Evolutionary conservation across 805 yeast species (phyloP), one percentile per base, ranked within the genome.

Genomic region (Naumovozyma castellii): DNA sequence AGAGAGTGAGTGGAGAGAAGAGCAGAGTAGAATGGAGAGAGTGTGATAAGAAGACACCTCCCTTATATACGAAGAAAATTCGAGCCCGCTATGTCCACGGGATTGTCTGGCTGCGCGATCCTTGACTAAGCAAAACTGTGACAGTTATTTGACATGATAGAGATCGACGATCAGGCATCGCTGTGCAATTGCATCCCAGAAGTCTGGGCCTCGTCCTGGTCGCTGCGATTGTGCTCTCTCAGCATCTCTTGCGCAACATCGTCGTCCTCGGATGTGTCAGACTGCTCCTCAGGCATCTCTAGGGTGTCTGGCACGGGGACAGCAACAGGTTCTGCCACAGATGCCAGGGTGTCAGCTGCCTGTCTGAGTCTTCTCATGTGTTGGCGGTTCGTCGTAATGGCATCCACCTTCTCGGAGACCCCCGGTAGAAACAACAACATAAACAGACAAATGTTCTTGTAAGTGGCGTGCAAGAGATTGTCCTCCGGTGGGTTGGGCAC

Each of bases 391-490:
- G 38, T 34, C 17, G 43, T 19, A 19, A 44, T 45, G 19, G 34
- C 34, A 20, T 49, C 51, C n/a, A 47, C 45, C 17, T 42, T 39
- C 29, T 34, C 39, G 20, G 43, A 43, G 8, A 45, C 34, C 9
- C 40, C 42, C 15, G 62, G 62, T 2, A 54, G 6, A 10, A 56
- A 37, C 15, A 55, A 37, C 4, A 54, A 25, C 14, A 53, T 20
- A 35, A 53, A 57, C 9, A 56, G 47, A 4, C 42, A 20, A 6
- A 47, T 30, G 44, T 54, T 53, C 43, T 54, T 57, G 20, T 46
- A 12, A 13, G 52, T 18, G 25, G 48, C 52, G 17, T 39, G 22
- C 2, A 45, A 13, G n/a, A 46, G 31, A 40, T 38, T 43, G 38
- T 53, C 56, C 9, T 36, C 36, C 18, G 32, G 18, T 20, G 54